phyloP scores from a whole-genome alignment of 2,329 filamentous ascomycete genomes.

The Akanthomyces lecanii region DNA sequence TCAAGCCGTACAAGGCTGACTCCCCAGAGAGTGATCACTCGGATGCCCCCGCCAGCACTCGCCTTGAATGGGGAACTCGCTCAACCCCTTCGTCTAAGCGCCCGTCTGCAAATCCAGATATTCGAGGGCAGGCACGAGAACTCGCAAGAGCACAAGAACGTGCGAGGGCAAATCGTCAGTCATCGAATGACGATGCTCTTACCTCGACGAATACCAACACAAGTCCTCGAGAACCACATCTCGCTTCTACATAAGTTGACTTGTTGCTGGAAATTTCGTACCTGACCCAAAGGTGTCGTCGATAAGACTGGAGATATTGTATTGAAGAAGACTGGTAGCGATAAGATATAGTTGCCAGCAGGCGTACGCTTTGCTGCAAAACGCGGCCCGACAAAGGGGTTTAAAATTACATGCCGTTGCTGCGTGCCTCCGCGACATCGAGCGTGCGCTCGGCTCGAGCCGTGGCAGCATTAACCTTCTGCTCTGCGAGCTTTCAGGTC shows the following conservation, averaged over 20 bases:
- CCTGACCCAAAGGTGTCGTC: too few relatives aligned
- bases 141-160: not conserved
- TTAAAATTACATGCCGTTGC: too few relatives aligned
- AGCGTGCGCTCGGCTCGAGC: too few relatives aligned
- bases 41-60: not conserved
- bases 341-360: too few relatives aligned
- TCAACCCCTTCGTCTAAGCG: not conserved
- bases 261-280: too few relatives aligned
- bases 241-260: not conserved
- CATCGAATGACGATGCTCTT: not conserved
- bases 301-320: too few relatives aligned
- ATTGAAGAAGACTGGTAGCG: too few relatives aligned
- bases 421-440: too few relatives aligned
- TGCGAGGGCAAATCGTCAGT: not conserved
- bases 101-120: not conserved
- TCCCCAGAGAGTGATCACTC: not conserved
- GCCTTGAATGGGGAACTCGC: not conserved
- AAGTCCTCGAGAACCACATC: not conserved
- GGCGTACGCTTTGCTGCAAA: too few relatives aligned
- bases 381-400: too few relatives aligned
- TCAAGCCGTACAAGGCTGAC: not conserved
- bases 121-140: not conserved
- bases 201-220: not conserved
- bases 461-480: too few relatives aligned
- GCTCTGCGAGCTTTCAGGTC: too few relatives aligned